Evolutionary conservation across 2,329 filamentous ascomycete genomes (phyloP), one percentile per base, ranked within the genome.

Genomic region (Trichocomaceae sp.): DNA sequence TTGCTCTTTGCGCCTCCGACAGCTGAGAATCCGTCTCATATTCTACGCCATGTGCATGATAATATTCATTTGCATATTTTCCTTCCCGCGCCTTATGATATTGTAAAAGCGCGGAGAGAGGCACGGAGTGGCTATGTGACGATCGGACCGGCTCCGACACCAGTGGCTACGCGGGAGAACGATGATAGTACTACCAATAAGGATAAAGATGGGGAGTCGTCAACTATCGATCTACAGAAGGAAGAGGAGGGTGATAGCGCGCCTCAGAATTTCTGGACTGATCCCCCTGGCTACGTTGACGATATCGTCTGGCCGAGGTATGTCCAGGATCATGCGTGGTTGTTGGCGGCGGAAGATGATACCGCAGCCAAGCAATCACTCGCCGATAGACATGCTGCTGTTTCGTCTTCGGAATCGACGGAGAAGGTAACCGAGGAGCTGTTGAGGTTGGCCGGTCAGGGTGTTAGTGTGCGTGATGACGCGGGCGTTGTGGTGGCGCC

Each of bases 301-400:
- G 82, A 87, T 67, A 81, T 99, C 53, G 93, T 99, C 4, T 99
- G 93, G 93, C 92, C 92, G 3, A 92, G 95, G 64, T 97, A 96
- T 70, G 88, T 87, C 3, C 77, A 81, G 52, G 83, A 90, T 63
- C 91, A 97, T 73, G 76, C 77, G 20, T 95, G 88, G 79, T 75
- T 99, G 69, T 93, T 96, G 66, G 72, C 84, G 60, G 73, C 75
- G 7, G 85, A 82, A 0, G 75, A 91, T 66, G 87, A 89, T 79
- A 45, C 47, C 12, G 12, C 15, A 1, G 41, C 20, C 2, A 15
- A 60, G 78, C 54, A 58, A 60, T 52, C 51, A 8, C 35, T 55
- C 12, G 53, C 52, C 17, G 50, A 45, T 45, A 31, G 37, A 35
- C 26, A 41, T 29, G 37, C 55, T 23, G 31, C 23, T 8, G 29